These are phyloP conservation scores for Phytophthora ohioensis DNA, from an alignment of 352 stramenopile species.

Conservation along the genomic window DNA sequence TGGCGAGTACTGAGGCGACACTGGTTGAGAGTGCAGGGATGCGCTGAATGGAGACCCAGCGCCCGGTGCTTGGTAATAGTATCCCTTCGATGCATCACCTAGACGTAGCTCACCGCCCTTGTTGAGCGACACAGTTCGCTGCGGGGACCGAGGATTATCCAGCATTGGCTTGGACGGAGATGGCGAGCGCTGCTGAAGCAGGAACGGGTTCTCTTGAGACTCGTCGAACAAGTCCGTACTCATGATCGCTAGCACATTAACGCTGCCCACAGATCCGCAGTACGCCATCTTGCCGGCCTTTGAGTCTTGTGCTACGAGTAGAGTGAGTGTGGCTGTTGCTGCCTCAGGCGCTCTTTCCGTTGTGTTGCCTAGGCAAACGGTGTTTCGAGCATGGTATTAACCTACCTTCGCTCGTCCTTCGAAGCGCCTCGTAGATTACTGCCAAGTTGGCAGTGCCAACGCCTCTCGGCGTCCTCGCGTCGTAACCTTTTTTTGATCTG, in stretches of 20 bases:
- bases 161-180: constrained; percentile 24
- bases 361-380: no score
- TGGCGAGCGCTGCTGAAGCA: constrained; percentile 47
- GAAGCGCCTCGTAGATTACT: no score
- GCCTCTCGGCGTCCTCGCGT: no score
- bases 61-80: constrained; percentile 17
- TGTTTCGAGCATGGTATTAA: no score
- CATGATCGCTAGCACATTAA: constrained; percentile 75
- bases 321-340: no score
- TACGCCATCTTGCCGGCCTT: constrained; percentile 44
- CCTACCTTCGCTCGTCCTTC: no score
- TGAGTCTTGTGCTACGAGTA: no score
- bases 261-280: constrained; percentile 67
- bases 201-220: constrained; percentile 74
- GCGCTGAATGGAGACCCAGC: constrained; percentile 4
- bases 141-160: constrained; percentile 7
- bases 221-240: constrained; percentile 80
- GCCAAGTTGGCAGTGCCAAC: no score
- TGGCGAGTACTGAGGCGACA: constrained; percentile 28
- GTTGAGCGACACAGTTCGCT: constrained; percentile 14
- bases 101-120: constrained; percentile 49
- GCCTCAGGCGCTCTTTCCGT: no score
- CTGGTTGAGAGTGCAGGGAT: constrained; percentile 8
- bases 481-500: no score
- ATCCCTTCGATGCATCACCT: constrained; percentile 33